Percentiles rank a stretch among this genome's conserved stretches.
These are phyloP conservation scores for Dichotomocladium elegans DNA, from an alignment of 371 early-diverging fungal species.

Conservation along the genomic window DNA sequence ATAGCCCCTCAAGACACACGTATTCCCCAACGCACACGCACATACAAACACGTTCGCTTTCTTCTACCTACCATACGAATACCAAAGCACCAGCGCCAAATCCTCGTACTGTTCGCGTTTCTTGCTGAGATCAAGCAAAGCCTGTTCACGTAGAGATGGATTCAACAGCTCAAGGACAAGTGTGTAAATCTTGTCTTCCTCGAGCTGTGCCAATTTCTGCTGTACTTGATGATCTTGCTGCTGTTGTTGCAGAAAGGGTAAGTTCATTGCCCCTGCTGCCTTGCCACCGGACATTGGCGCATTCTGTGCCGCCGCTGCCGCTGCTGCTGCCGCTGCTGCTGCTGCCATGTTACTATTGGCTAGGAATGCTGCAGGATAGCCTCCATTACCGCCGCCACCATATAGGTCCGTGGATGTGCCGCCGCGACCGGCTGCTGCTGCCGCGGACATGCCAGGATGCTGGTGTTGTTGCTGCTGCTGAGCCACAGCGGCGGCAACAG, in stretches of 20 bases:
- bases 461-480: conserved; percentile 7
- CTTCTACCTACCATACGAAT: conserved; percentile 76
- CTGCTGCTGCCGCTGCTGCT: conserved; percentile 14
- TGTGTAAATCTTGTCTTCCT: conserved; percentile 82
- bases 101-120: conserved; percentile 93
- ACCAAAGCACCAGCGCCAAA: conserved; percentile 94
- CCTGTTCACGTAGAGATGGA: conserved; percentile 79
- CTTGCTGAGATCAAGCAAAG: conserved; percentile 89
- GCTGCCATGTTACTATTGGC: conserved; percentile 13
- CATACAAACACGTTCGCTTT: not conserved
- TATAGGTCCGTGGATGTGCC: conserved; percentile 2
- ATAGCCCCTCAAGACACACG: too few relatives aligned
- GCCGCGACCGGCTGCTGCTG: too few relatives aligned
- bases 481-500: conserved; percentile 19
- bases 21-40: not conserved
- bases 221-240: conserved; percentile 23
- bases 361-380: conserved; percentile 13
- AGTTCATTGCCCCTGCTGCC: conserved; percentile 10
- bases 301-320: conserved; percentile 8
- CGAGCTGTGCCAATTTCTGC: conserved; percentile 49
- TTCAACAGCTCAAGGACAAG: conserved; percentile 85
- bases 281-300: conserved; percentile 5
- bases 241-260: conserved; percentile 27
- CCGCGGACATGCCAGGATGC: conserved; percentile 10
- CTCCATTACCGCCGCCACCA: conserved; percentile 11